phyloP scores from a whole-genome alignment of 2,329 filamentous ascomycete genomes.

The Nannizziopsis arthrosporioides region DNA sequence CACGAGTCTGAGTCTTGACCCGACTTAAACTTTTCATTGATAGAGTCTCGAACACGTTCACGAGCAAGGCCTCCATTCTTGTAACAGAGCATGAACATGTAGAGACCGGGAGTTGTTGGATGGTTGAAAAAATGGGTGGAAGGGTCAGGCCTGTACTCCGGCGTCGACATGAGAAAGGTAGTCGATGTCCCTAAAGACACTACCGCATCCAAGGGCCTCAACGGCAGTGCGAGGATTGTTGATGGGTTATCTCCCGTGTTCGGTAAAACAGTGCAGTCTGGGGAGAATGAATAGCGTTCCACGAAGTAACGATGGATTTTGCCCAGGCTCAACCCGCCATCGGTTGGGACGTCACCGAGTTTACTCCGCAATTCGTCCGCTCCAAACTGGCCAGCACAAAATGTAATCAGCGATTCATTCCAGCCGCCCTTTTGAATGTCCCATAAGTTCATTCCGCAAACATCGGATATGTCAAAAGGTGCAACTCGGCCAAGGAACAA shows the following conservation, averaged over 20 bases:
- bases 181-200: constrained; percentile 90
- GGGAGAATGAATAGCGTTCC: constrained; percentile 61
- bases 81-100: constrained; percentile 99
- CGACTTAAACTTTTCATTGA: constrained; percentile 45
- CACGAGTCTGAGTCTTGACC: constrained; percentile 48
- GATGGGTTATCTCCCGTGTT: constrained; percentile 95
- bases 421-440: constrained; percentile 66
- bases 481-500: constrained; percentile 75
- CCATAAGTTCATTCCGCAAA: constrained; percentile 95
- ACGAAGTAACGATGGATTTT: constrained; percentile 68
- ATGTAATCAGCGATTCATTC: constrained; percentile 61
- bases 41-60: constrained; percentile 72
- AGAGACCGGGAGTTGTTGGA: constrained; percentile 75
- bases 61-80: constrained; percentile 93
- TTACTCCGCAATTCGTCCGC: constrained; percentile 59
- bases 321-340: constrained; percentile 71
- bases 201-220: constrained; percentile 81
- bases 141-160: constrained; percentile 78
- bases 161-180: constrained; percentile 94
- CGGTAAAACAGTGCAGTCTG: constrained; percentile 64
- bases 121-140: constrained; percentile 98
- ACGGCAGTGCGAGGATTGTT: constrained; percentile 81
- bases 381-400: constrained; percentile 57
- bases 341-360: constrained; percentile 65
- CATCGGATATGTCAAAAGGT: constrained; percentile 85